Evolutionary conservation across 108 stramenopile species (phyloP).

Genomic region (Pseudonitzschia pungens): DNA sequence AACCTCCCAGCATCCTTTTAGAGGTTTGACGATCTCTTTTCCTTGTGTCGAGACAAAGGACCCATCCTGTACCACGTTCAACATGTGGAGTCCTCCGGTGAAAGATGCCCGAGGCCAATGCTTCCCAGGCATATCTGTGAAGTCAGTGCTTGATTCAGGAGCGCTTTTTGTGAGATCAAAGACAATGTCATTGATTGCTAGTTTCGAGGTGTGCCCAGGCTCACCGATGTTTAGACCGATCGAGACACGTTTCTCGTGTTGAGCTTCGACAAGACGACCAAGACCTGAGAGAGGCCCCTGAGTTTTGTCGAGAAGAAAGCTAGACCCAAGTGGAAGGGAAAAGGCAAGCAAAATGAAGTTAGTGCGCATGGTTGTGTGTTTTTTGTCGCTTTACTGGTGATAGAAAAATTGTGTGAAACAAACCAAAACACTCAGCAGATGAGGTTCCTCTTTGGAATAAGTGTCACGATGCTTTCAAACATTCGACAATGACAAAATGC

Average conservation of each 20-base stretch:
- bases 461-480: neutral
- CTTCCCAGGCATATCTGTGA: constrained; percentile 48
- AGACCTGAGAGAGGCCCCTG: constrained; percentile 5
- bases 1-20: constrained; percentile 64
- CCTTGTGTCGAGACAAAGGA: constrained; percentile 46
- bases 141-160: neutral
- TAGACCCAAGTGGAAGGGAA: neutral
- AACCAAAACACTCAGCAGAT: neutral
- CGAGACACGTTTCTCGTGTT: constrained; percentile 11
- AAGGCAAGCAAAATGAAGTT: neutral
- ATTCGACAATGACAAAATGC: too few species aligned
- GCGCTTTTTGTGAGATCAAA: constrained; percentile 14
- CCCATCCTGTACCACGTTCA: constrained; percentile 42
- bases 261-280: constrained; percentile 11
- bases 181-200: constrained; percentile 20
- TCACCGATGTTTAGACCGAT: constrained; percentile 27
- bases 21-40: constrained; percentile 28
- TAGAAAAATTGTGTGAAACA: neutral
- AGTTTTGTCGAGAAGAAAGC: constrained; percentile 9
- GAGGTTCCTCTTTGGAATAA: neutral
- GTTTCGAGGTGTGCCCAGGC: neutral
- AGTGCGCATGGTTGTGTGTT: neutral
- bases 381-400: neutral
- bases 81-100: constrained; percentile 44
- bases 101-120: constrained; percentile 52